Evolutionary conservation across 352 stramenopile genomes (phyloP).

Genomic region (Pseudoperonospora humuli): DNA sequence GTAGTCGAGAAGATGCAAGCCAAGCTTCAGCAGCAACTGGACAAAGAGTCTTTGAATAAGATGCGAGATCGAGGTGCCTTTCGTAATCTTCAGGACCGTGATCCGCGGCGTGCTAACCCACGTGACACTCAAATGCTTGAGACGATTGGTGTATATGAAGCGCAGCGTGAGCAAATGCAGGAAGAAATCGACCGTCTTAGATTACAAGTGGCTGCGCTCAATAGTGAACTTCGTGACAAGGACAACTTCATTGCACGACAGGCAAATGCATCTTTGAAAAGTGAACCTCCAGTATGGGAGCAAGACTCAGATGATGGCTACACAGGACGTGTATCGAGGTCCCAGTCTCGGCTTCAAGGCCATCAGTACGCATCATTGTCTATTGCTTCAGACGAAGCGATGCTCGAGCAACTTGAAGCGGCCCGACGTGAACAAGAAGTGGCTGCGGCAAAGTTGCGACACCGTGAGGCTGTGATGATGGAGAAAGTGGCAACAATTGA

Average conservation of each 20-base stretch:
- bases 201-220: constrained; percentile 48
- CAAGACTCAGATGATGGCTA: constrained; percentile 7
- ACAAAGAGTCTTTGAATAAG: constrained; percentile 63
- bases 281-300: constrained; percentile 25
- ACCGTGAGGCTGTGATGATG: constrained; percentile 64
- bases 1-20: constrained; percentile 72
- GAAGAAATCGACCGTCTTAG: constrained; percentile 66
- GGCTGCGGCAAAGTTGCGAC: constrained; percentile 43
- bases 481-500: constrained; percentile 75
- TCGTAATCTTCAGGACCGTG: constrained; percentile 53
- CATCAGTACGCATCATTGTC: constrained; percentile 10
- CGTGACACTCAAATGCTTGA: constrained; percentile 65
- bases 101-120: constrained; percentile 43
- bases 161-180: constrained; percentile 60
- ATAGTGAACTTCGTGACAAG: constrained; percentile 70
- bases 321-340: constrained; percentile 1
- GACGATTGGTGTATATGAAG: constrained; percentile 60
- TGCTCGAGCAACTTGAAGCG: constrained; percentile 66
- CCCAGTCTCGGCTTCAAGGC: constrained; percentile 1
- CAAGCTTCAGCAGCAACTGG: constrained; percentile 72
- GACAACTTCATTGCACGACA: constrained; percentile 59
- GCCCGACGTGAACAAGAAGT: constrained; percentile 68
- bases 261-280: constrained; percentile 10
- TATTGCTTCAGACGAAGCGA: constrained; percentile 51
- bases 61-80: constrained; percentile 52